phyloP scores from a whole-genome alignment of 2,329 filamentous ascomycete species.

The Pleoardoris graminearum region DNA sequence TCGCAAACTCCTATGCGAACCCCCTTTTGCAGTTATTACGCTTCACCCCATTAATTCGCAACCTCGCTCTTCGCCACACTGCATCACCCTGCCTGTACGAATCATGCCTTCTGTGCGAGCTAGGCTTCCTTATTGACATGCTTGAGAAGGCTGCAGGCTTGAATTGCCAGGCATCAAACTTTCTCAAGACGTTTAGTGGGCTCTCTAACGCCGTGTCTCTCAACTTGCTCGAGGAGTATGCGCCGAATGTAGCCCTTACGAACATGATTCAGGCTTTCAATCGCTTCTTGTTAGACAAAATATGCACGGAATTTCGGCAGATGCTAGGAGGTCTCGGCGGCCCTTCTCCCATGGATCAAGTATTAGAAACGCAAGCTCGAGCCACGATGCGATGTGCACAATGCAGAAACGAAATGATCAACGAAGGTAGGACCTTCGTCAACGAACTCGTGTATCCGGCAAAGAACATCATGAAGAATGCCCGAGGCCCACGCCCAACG shows the following conservation, averaged over 20 bases:
- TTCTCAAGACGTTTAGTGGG: conserved; percentile 85
- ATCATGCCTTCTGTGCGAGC: conserved; percentile 85
- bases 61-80: conserved; percentile 84
- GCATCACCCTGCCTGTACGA: conserved; percentile 83
- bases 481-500: conserved; percentile 58
- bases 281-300: conserved; percentile 81
- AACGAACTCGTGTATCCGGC: conserved; percentile 84
- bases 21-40: conserved; percentile 87
- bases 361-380: conserved; percentile 70
- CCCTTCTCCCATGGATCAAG: conserved; percentile 67
- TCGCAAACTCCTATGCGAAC: conserved; percentile 95
- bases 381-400: conserved; percentile 80
- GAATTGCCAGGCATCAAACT: conserved; percentile 94
- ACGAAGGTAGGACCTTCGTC: conserved; percentile 76
- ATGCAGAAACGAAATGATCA: conserved; percentile 83
- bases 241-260: conserved; percentile 72
- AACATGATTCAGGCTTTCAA: conserved; percentile 84
- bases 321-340: conserved; percentile 63
- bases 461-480: conserved; percentile 58
- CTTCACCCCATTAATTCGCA: conserved; percentile 86
- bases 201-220: conserved; percentile 76
- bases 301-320: conserved; percentile 74
- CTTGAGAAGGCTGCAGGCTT: conserved; percentile 91
- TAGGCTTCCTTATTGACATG: conserved; percentile 98
- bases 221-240: conserved; percentile 82